These are phyloP conservation scores for Corymbia maculata DNA, from an alignment of 345 rosid genomes.

Conservation along the genomic window DNA sequence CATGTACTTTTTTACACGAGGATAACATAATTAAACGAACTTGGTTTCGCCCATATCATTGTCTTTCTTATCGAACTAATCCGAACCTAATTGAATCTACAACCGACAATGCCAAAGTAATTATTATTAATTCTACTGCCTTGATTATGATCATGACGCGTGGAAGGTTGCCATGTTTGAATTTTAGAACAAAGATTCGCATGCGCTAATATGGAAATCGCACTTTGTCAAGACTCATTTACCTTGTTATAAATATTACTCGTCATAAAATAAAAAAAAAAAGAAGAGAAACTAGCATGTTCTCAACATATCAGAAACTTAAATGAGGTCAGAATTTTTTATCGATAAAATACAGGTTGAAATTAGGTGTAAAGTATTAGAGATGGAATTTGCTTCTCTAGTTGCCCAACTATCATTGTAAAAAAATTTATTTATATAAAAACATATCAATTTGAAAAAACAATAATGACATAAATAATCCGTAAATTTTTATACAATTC, in stretches of 20 bases:
- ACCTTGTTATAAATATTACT: neutral
- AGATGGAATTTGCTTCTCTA: neutral
- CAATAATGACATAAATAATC: no score
- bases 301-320: neutral
- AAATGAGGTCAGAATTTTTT: neutral
- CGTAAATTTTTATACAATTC: no score
- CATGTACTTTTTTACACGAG: neutral
- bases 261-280: neutral
- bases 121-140: neutral
- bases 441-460: neutral
- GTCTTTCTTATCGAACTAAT: neutral
- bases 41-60: neutral
- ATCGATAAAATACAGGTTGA: neutral
- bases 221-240: neutral
- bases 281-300: no score
- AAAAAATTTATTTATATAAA: neutral
- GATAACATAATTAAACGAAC: neutral
- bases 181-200: neutral
- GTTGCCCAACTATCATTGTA: neutral
- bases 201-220: accelerated
- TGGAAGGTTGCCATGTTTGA: neutral
- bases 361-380: neutral
- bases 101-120: neutral
- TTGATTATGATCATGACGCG: neutral
- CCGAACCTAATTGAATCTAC: neutral